Evolutionary conservation across 2,329 filamentous ascomycete genomes (phyloP).

Genomic region (Drechslera avenae): DNA sequence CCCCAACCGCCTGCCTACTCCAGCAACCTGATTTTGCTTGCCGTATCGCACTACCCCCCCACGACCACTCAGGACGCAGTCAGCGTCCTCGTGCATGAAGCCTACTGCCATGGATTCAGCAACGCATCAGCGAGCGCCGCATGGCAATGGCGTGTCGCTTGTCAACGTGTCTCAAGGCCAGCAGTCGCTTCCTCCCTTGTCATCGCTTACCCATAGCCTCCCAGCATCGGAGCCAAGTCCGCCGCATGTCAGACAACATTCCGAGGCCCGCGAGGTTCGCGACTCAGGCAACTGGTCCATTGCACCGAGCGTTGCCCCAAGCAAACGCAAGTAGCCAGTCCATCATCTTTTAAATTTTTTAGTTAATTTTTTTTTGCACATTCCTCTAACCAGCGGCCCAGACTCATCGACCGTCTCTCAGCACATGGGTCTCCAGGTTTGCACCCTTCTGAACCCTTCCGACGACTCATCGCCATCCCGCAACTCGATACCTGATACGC

Average conservation of each 20-base stretch:
- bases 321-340: constrained; percentile 55
- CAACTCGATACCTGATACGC: constrained; percentile 51
- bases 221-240: constrained; percentile 42
- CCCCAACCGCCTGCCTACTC: constrained; percentile 18
- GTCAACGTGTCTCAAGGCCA: constrained; percentile 39
- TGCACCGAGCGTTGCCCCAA: constrained; percentile 63
- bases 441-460: constrained; percentile 55
- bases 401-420: constrained; percentile 52
- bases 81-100: constrained; percentile 2
- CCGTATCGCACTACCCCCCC: neutral
- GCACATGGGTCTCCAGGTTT: constrained; percentile 55
- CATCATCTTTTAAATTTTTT: too few species aligned
- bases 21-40: constrained; percentile 1
- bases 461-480: constrained; percentile 57
- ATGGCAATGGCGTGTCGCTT: constrained; percentile 17
- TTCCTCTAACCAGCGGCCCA: constrained; percentile 26
- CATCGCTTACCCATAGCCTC: constrained; percentile 45
- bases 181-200: constrained; percentile 45
- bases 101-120: constrained; percentile 36
- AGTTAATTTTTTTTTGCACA: too few species aligned
- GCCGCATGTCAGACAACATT: constrained; percentile 39
- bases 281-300: constrained; percentile 66
- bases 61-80: neutral
- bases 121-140: constrained; percentile 33
- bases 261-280: constrained; percentile 56